Evolutionary conservation across 2,329 filamentous ascomycete genomes (phyloP).

Genomic region (Claviceps cyperi): DNA sequence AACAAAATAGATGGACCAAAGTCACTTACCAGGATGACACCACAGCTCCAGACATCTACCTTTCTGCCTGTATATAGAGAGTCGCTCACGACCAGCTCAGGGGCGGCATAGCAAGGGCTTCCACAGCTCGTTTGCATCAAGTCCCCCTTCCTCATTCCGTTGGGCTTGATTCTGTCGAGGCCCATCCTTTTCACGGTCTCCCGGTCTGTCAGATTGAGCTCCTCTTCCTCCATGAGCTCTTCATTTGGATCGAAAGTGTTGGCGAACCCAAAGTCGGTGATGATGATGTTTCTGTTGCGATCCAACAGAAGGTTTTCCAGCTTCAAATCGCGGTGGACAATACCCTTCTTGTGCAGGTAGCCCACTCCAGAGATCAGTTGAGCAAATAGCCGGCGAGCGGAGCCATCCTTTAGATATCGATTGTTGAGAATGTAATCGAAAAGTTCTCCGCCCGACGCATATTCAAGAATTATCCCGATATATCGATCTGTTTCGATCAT

Average conservation of each 20-base stretch:
- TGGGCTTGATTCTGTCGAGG: slow-evolving; percentile 63
- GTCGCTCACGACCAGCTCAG: slow-evolving; percentile 93
- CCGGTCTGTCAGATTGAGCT: slow-evolving; percentile 71
- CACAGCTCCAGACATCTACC: slow-evolving; percentile 98
- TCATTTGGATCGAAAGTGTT: slow-evolving; percentile 90
- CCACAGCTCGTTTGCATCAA: slow-evolving; percentile 98
- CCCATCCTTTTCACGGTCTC: slow-evolving; percentile 78
- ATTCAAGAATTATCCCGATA: slow-evolving; percentile 96
- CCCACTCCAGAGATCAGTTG: slow-evolving; percentile 93
- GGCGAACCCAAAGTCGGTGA: slow-evolving; percentile 97
- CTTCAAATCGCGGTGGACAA: slow-evolving; percentile 93
- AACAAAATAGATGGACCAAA: not conserved
- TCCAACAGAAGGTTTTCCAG: slow-evolving; percentile 90
- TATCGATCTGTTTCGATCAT: slow-evolving; percentile 97
- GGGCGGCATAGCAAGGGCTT: slow-evolving; percentile 93
- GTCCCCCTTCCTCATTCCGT: slow-evolving; percentile 73
- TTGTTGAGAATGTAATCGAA: slow-evolving; percentile 98
- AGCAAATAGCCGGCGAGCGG: slow-evolving; percentile 80
- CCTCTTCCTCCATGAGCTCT: slow-evolving; percentile 79
- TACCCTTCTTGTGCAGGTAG: slow-evolving; percentile 96
- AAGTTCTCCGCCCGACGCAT: slow-evolving; percentile 90
- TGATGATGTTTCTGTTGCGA: slow-evolving; percentile 96
- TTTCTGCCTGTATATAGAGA: slow-evolving; percentile 94
- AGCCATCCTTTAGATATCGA: slow-evolving; percentile 86
- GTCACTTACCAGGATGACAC: slow-evolving; percentile 78